Percentiles rank a stretch among this genome's conserved stretches.
phyloP scores from a whole-genome alignment of 1,139 yeast species.

The Geotrichum macrosporum region DNA sequence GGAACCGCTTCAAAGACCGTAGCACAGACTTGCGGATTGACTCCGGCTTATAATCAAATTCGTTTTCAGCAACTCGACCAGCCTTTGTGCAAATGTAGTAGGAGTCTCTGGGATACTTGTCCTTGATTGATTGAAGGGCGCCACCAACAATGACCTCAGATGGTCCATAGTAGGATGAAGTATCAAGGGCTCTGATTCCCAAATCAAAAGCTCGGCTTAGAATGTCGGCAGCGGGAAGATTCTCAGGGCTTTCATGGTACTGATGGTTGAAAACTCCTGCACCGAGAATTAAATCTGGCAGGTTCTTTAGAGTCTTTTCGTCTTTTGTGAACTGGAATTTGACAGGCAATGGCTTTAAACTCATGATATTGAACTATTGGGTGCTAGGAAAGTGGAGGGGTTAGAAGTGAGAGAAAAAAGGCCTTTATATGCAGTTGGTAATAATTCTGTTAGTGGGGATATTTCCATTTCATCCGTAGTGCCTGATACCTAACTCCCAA shows the following conservation, averaged over 20 bases:
- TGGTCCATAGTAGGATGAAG: constrained; percentile 91
- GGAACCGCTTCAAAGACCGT: constrained; percentile 61
- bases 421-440: no score
- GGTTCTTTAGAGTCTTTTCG: constrained; percentile 26
- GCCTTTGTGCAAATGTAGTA: constrained; percentile 82
- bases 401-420: no score
- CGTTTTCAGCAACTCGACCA: constrained; percentile 64
- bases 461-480: no score
- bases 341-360: constrained; percentile 18
- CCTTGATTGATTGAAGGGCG: constrained; percentile 48
- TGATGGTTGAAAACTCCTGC: constrained; percentile 83
- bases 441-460: no score
- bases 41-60: constrained; percentile 67
- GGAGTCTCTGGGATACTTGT: constrained; percentile 52
- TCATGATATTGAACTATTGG: constrained; percentile 1
- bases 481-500: no score
- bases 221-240: constrained; percentile 55
- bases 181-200: constrained; percentile 78
- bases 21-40: constrained; percentile 58
- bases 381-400: neutral
- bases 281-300: constrained; percentile 67
- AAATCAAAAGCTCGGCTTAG: constrained; percentile 55
- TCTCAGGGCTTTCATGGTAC: constrained; percentile 62
- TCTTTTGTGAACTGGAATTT: constrained; percentile 16
- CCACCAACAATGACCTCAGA: constrained; percentile 72